Evolutionary conservation across 1,139 yeast species (phyloP), one percentile per base, ranked within the genome.

Genomic region (Insectozyma bohioensis): DNA sequence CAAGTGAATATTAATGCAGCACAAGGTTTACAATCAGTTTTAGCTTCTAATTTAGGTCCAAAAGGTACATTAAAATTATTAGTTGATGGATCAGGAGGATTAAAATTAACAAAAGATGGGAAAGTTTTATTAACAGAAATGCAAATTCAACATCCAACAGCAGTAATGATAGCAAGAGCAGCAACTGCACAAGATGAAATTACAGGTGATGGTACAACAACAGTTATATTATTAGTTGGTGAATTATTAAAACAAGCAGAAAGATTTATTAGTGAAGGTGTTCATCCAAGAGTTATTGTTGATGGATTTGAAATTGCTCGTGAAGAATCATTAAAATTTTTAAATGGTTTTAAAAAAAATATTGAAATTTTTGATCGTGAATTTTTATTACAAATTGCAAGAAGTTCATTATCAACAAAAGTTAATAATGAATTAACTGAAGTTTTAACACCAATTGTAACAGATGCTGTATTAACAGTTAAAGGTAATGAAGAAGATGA

Each of bases 101-200:
- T 92, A 59, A 94, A 92, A 63, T 77, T 92, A 50, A 92, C 99
- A 40, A 92, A 92, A 58, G 99, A 92, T 61, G 99, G 99, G 37
- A 90, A 92, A 54, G 97, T 94, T 10, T 70, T 92, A 43, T 68
- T 92, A 41, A 78, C 87, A 18, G 98, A 92, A 56, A 92, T 92
- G 99, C 99, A 94, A 63, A 94, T 92, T 58, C 97, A 92, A 60
- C 92, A 92, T 47, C 99, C 99, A n/a, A 94, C 99, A 3, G 99
- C 99, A 0, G 95, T 92, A 22, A 85, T 94, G 95, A 92, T 92
- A 67, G 95, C 98, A 3, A 75, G 97, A 45, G 98, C 97, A 8
- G 99, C 99, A 34, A 81, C 96, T 30, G 97, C 98, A 0, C 99
- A 92, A 63, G 99, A 92, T 60, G 98, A 92, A 58, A 88, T 94